Evolutionary conservation across 2,329 filamentous ascomycete genomes (phyloP).

Genomic region (Arthrobotrys conoides): DNA sequence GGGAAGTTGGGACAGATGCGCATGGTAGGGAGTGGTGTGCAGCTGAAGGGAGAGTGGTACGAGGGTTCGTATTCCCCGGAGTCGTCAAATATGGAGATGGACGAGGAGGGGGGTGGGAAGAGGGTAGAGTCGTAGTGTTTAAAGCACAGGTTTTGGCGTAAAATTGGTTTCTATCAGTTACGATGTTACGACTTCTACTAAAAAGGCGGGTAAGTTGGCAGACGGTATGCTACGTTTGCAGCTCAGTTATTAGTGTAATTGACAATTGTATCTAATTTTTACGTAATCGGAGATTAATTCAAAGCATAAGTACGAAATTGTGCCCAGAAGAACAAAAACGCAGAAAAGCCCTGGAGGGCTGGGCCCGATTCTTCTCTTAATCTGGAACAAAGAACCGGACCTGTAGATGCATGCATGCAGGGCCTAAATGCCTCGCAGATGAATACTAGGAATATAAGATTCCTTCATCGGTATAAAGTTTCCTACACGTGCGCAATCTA

Average conservation of each 20-base stretch:
- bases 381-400: neutral
- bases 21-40: conserved; percentile 42
- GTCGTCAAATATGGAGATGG: conserved; percentile 54
- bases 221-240: neutral
- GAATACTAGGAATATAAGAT: neutral
- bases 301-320: neutral
- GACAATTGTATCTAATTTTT: neutral
- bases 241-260: neutral
- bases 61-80: conserved; percentile 42
- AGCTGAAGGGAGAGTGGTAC: conserved; percentile 32
- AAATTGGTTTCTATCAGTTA: neutral
- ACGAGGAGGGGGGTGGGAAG: conserved; percentile 43
- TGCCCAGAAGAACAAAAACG: neutral
- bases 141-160: conserved; percentile 39
- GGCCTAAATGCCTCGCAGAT: neutral
- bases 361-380: neutral
- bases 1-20: conserved; percentile 29
- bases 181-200: conserved; percentile 3
- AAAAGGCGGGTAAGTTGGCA: neutral
- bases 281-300: neutral
- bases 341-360: neutral
- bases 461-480: neutral
- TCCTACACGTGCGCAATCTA: neutral
- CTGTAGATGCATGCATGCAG: neutral
- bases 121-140: conserved; percentile 27